Percentiles rank a stretch among this genome's conserved stretches.
phyloP scores from a whole-genome alignment of 345 rosid genomes.

The Euphorbia peplus region DNA sequence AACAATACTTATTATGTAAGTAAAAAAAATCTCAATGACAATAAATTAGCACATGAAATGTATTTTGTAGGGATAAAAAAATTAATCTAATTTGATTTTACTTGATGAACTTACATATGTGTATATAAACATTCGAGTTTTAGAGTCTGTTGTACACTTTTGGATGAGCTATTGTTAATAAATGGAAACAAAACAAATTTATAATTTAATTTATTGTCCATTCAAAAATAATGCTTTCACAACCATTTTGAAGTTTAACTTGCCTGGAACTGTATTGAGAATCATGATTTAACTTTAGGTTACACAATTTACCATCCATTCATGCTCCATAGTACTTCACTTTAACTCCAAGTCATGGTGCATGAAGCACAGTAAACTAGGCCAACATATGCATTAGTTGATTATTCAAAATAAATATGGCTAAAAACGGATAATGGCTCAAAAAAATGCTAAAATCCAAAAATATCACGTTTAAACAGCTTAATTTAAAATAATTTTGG shows the following conservation, averaged over 20 bases:
- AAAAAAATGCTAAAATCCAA: too few relatives aligned
- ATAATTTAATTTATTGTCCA: not conserved
- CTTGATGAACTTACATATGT: not conserved
- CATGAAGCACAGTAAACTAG: not conserved
- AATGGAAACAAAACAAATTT: too few relatives aligned
- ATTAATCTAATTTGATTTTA: not conserved
- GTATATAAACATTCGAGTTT: not conserved
- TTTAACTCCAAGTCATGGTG: not conserved
- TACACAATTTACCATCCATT: not conserved
- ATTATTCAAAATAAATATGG: too few relatives aligned
- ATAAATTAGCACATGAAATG: too few relatives aligned
- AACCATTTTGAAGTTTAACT: not conserved
- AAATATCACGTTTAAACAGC: too few relatives aligned
- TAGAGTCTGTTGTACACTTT: not conserved
- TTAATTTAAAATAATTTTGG: too few relatives aligned
- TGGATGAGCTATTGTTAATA: not conserved
- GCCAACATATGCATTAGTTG: not conserved
- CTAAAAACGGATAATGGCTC: too few relatives aligned
- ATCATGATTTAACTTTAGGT: not conserved
- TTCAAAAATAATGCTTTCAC: not conserved
- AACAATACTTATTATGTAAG: not conserved
- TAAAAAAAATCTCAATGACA: too few relatives aligned
- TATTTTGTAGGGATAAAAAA: not conserved
- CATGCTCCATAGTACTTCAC: conserved; percentile 8
- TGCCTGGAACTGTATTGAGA: conserved; percentile 1